Percentiles rank a stretch among this genome's conserved stretches.
phyloP scores from a whole-genome alignment of 805 yeast species.

The Saccharomyces cerevisiae region DNA sequence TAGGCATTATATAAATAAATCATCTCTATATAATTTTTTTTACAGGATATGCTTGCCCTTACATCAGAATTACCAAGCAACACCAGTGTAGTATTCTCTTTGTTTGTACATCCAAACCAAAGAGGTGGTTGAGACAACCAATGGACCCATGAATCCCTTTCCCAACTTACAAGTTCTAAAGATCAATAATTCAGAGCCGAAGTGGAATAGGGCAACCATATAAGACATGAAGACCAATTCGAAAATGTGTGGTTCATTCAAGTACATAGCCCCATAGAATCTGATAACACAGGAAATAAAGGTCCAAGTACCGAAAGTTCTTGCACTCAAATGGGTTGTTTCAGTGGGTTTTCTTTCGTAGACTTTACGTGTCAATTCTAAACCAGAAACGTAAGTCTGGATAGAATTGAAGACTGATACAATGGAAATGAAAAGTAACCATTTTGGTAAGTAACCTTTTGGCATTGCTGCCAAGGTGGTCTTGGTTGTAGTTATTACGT shows the following conservation, averaged over 20 bases:
- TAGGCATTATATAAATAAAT: background rate
- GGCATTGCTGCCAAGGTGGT: slow-evolving; percentile 21
- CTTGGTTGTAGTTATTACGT: slow-evolving; percentile 28
- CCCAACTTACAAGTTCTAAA: slow-evolving; percentile 77
- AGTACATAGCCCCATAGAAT: slow-evolving; percentile 75
- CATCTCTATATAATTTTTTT: background rate
- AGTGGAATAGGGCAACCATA: slow-evolving; percentile 76
- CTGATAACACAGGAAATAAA: slow-evolving; percentile 76
- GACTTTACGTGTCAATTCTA: slow-evolving; percentile 68
- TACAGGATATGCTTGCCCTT: background rate
- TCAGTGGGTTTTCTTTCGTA: slow-evolving; percentile 57
- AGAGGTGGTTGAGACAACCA: slow-evolving; percentile 68
- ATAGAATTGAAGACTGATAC: slow-evolving; percentile 88
- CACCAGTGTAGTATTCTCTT: slow-evolving; percentile 51
- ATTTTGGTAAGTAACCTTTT: slow-evolving; percentile 62
- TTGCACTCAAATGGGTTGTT: slow-evolving; percentile 67
- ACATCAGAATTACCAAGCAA: slow-evolving; percentile 11
- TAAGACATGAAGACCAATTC: slow-evolving; percentile 75
- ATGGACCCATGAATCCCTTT: slow-evolving; percentile 83
- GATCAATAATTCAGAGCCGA: slow-evolving; percentile 71
- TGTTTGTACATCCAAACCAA: slow-evolving; percentile 74
- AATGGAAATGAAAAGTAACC: slow-evolving; percentile 72
- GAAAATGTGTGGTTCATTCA: slow-evolving; percentile 61
- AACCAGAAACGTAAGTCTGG: slow-evolving; percentile 75
- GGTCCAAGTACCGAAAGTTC: slow-evolving; percentile 99